Percentiles rank a stretch among this genome's conserved stretches.
Evolutionary conservation across 768 basidiomycete genomes (phyloP).

Genomic region (Boletus rex-veris): DNA sequence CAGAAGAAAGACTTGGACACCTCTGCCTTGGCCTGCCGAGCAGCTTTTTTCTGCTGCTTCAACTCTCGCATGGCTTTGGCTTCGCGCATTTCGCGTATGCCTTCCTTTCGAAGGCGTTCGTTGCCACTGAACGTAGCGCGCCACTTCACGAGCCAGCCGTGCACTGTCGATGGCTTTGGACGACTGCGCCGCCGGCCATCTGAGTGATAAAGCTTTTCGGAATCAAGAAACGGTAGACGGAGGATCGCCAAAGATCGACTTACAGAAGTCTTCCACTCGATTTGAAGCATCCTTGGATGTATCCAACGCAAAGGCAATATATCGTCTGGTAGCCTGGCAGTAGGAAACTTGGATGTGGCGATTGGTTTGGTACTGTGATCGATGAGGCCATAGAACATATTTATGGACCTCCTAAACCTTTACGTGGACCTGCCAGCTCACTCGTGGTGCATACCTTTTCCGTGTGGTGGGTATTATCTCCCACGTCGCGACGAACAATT

Average conservation of each 20-base stretch:
- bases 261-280: slow-evolving; percentile 35
- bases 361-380: neutral
- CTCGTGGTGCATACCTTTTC: slow-evolving; percentile 13
- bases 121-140: slow-evolving; percentile 66
- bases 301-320: neutral
- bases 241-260: slow-evolving; percentile 8
- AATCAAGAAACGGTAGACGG: neutral
- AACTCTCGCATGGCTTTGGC: slow-evolving; percentile 39
- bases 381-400: slow-evolving; percentile 12
- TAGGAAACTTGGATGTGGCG: slow-evolving; percentile 8
- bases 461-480: slow-evolving; percentile 15
- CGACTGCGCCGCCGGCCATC: slow-evolving; percentile 43
- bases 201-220: slow-evolving; percentile 31
- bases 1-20: slow-evolving; percentile 15
- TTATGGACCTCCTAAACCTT: slow-evolving; percentile 18
- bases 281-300: slow-evolving; percentile 24
- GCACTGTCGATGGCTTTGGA: slow-evolving; percentile 55
- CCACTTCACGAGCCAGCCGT: slow-evolving; percentile 80
- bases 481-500: slow-evolving; percentile 9
- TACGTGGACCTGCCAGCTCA: neutral
- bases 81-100: slow-evolving; percentile 68
- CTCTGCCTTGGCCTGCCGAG: slow-evolving; percentile 15
- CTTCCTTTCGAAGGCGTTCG: slow-evolving; percentile 58
- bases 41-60: slow-evolving; percentile 27
- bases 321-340: slow-evolving; percentile 4